Conservation (phyloP, 2,329 filamentous ascomycete genomes). For the Cordyceps javanica region DNA sequence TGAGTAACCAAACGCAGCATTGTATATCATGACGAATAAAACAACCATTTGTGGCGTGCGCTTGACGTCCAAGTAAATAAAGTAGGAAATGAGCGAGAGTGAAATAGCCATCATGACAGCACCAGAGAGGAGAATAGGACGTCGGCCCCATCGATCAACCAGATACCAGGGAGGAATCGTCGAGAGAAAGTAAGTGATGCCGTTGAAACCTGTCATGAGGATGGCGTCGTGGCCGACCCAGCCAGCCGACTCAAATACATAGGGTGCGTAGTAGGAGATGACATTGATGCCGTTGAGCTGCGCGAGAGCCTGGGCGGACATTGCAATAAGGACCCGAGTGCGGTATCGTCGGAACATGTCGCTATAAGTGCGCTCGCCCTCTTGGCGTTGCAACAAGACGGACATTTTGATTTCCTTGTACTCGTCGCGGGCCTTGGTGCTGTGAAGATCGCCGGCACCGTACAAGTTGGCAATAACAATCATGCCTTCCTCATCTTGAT, state of each 20-base stretch:
- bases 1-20: conserved; percentile 87
- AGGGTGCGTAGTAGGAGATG: conserved; percentile 96
- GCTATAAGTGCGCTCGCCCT: conserved; percentile 82
- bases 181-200: conserved; percentile 79
- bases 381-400: conserved; percentile 85
- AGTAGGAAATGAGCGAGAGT: conserved; percentile 87
- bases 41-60: conserved; percentile 81
- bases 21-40: conserved; percentile 96
- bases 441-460: conserved; percentile 90
- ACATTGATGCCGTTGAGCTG: conserved; percentile 99
- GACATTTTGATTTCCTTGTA: conserved; percentile 99
- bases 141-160: conserved; percentile 85
- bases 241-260: conserved; percentile 95
- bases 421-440: conserved; percentile 85
- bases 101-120: conserved; percentile 86
- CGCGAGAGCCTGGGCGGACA: conserved; percentile 93
- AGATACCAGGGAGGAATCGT: conserved; percentile 97
- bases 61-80: conserved; percentile 78
- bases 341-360: conserved; percentile 95
- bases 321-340: conserved; percentile 93
- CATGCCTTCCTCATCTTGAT: conserved; percentile 97
- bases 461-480: conserved; percentile 97
- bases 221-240: conserved; percentile 88
- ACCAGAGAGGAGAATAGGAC: conserved; percentile 82
- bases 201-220: conserved; percentile 96